phyloP scores from a whole-genome alignment of 2,329 filamentous ascomycete genomes.

The Stagonosporopsis rhizophila region DNA sequence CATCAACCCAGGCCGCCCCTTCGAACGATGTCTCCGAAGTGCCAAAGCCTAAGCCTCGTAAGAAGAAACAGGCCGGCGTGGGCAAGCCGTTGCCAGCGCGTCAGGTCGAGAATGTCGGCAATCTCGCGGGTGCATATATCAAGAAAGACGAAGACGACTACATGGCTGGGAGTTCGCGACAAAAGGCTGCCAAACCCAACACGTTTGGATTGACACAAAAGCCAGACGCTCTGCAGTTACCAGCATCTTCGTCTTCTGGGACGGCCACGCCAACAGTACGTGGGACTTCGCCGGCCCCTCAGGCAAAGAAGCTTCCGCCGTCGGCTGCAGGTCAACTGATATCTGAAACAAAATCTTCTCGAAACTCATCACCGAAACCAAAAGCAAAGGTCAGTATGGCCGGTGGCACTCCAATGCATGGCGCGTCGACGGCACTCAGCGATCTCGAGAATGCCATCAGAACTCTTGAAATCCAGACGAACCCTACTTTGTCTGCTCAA shows the following conservation, averaged over 20 bases:
- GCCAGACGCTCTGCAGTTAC: slow-evolving; percentile 54
- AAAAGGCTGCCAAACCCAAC: slow-evolving; percentile 53
- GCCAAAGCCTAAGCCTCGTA: slow-evolving; percentile 44
- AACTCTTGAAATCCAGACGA: slow-evolving; percentile 88
- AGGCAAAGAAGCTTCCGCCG: slow-evolving; percentile 63
- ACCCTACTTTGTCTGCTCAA: slow-evolving; percentile 70
- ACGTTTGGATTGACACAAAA: slow-evolving; percentile 60
- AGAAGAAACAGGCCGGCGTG: slow-evolving; percentile 53
- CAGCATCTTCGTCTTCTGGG: slow-evolving; percentile 37
- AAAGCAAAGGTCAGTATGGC: slow-evolving; percentile 74
- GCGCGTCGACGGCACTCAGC: slow-evolving; percentile 74
- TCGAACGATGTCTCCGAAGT: slow-evolving; percentile 39
- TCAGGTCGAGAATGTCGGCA: slow-evolving; percentile 65
- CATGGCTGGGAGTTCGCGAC: slow-evolving; percentile 58
- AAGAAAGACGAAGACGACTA: slow-evolving; percentile 81
- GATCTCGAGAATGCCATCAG: slow-evolving; percentile 81
- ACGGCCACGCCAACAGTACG: slow-evolving; percentile 45
- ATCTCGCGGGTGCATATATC: slow-evolving; percentile 73
- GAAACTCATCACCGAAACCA: slow-evolving; percentile 59
- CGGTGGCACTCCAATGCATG: slow-evolving; percentile 82
- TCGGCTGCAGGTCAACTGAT: slow-evolving; percentile 81
- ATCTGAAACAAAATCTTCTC: slow-evolving; percentile 71
- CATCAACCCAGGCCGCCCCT: slow-evolving; percentile 21
- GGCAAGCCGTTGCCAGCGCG: slow-evolving; percentile 52
- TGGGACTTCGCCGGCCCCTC: slow-evolving; percentile 53